Percentiles rank a stretch among this genome's conserved stretches.
These are phyloP conservation scores for Aureobasidium sp. DNA, from an alignment of 2,329 filamentous ascomycete species.

Conservation along the genomic window DNA sequence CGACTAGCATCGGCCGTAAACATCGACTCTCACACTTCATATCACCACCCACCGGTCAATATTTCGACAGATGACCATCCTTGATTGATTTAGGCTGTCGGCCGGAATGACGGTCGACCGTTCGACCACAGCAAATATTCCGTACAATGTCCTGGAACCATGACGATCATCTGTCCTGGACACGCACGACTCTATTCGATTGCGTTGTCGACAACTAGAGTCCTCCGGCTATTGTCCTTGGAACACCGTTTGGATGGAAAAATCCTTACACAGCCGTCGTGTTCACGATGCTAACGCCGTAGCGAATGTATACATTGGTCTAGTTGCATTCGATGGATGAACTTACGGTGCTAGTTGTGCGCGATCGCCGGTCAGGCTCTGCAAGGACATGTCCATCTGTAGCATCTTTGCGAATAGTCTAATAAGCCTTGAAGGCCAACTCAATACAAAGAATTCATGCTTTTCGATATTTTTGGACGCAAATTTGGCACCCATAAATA, in stretches of 20 bases:
- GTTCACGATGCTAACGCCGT: background rate
- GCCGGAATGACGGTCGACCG: too few relatives aligned
- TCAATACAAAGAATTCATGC: background rate
- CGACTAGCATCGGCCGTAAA: background rate
- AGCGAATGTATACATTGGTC: background rate
- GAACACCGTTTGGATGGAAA: background rate
- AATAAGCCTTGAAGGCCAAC: background rate
- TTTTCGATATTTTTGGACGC: background rate
- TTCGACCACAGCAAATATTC: background rate
- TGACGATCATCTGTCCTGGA: too few relatives aligned
- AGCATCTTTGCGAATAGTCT: background rate
- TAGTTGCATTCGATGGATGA: background rate
- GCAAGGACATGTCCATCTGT: background rate
- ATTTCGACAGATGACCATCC: background rate
- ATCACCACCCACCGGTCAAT: background rate
- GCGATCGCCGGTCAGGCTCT: too few relatives aligned
- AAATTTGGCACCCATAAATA: background rate
- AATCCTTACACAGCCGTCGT: too few relatives aligned
- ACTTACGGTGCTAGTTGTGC: background rate
- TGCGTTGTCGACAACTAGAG: too few relatives aligned
- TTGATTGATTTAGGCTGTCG: background rate
- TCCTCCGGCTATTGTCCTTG: too few relatives aligned
- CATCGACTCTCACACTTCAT: background rate
- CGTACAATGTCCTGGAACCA: too few relatives aligned
- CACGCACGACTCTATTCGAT: too few relatives aligned